phyloP scores from a whole-genome alignment of 1,284 basidiomycete species.

The Cutaneotrichosporon sp. region DNA sequence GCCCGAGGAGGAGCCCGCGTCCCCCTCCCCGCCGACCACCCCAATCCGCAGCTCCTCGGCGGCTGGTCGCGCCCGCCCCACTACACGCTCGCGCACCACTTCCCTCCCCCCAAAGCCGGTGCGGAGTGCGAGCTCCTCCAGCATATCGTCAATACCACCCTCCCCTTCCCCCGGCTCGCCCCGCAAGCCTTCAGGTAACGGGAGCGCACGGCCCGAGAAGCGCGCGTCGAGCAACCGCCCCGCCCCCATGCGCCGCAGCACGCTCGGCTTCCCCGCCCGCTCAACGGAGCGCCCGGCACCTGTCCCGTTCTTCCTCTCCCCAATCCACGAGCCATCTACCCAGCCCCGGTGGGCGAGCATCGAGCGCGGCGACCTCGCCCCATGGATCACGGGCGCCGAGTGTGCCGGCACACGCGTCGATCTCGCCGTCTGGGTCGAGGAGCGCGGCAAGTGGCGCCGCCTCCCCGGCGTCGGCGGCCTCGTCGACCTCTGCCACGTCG shows the following conservation, averaged over 20 bases:
- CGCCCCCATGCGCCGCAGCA: conserved; percentile 12
- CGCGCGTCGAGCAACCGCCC: conserved; percentile 8
- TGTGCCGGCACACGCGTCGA: conserved; percentile 29
- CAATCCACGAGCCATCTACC: conserved; percentile 46
- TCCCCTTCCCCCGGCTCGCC: neutral
- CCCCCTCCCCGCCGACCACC: conserved; percentile 4
- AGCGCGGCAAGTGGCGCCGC: conserved; percentile 12
- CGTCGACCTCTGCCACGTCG: conserved; percentile 12
- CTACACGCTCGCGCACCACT: conserved; percentile 11
- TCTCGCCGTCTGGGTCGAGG: conserved; percentile 49
- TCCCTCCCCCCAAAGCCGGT: conserved; percentile 17
- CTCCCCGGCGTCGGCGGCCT: conserved; percentile 14
- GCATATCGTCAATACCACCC: neutral
- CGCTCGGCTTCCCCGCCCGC: conserved; percentile 11
- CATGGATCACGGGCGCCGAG: conserved; percentile 42
- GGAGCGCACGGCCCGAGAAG: neutral
- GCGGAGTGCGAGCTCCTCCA: conserved; percentile 1
- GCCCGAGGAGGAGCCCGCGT: conserved; percentile 8
- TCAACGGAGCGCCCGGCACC: neutral
- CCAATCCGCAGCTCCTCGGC: neutral
- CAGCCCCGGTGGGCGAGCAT: conserved; percentile 47
- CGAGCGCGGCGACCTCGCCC: conserved; percentile 45
- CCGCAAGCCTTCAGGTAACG: conserved; percentile 6
- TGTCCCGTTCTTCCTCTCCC: conserved; percentile 52
- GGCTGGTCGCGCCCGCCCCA: neutral